Conservation (phyloP, 2,329 filamentous ascomycete genomes). For the Sphaceloma murrayae region DNA sequence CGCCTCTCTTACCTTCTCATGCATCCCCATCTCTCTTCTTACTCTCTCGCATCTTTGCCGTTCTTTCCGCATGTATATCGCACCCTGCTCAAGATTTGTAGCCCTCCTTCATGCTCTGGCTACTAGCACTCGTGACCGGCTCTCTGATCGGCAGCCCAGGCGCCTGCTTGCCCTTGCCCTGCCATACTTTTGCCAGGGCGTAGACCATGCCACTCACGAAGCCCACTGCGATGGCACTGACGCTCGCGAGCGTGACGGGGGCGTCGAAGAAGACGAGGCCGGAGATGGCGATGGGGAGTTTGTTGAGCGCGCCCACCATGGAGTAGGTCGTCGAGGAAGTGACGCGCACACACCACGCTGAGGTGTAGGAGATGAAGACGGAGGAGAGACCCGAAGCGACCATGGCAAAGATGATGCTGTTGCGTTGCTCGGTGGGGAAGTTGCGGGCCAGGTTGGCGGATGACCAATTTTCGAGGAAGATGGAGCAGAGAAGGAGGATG, state of each 20-base stretch:
- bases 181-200: conserved; percentile 73
- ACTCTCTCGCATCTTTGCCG: neutral
- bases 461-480: conserved; percentile 89
- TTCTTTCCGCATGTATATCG: no score
- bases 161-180: conserved; percentile 54
- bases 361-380: conserved; percentile 99
- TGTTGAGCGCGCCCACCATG: conserved; percentile 97
- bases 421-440: conserved; percentile 76
- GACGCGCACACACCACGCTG: conserved; percentile 95
- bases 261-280: conserved; percentile 93
- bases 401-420: conserved; percentile 76
- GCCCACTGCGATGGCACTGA: conserved; percentile 81
- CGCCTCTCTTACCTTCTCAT: neutral
- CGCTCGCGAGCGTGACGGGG: conserved; percentile 82
- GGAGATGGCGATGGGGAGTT: conserved; percentile 87
- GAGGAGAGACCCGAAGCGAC: conserved; percentile 85
- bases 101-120: conserved; percentile 79
- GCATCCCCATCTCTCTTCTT: neutral
- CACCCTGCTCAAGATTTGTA: conserved; percentile 51
- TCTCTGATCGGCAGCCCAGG: conserved; percentile 51
- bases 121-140: conserved; percentile 60
- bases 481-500: conserved; percentile 70
- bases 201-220: conserved; percentile 92
- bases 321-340: conserved; percentile 97
- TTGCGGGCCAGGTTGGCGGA: conserved; percentile 70